A percentile compares a stretch with the other conserved stretches of the same genome.
Conservation (phyloP, 768 basidiomycete species). For the Mycena vulgaris region DNA sequence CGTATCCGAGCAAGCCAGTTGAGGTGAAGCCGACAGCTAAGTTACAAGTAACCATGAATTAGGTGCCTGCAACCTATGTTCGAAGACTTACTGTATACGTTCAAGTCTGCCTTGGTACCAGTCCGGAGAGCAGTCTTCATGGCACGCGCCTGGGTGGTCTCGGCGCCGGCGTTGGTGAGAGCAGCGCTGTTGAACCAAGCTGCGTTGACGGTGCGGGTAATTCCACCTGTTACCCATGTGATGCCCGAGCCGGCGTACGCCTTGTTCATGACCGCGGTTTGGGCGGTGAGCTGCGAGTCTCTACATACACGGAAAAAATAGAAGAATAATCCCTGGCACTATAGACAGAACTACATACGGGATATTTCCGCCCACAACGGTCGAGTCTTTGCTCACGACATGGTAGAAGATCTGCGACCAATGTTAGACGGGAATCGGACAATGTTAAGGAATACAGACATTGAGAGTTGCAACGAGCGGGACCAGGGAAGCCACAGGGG, state of each 20-base stretch:
- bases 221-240: conserved; percentile 48
- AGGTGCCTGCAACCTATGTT: not conserved
- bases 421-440: too few relatives aligned
- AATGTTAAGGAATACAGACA: too few relatives aligned
- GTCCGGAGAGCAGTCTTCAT: conserved; percentile 50
- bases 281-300: conserved; percentile 40
- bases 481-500: not conserved
- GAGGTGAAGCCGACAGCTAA: conserved; percentile 45
- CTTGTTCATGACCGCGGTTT: conserved; percentile 50
- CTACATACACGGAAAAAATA: conserved; percentile 17
- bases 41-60: not conserved
- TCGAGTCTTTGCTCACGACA: conserved; percentile 33
- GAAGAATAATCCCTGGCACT: too few relatives aligned
- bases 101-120: conserved; percentile 55
- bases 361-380: conserved; percentile 44
- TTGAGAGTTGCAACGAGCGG: conserved; percentile 21
- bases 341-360: conserved; percentile 36
- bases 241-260: conserved; percentile 49
- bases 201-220: conserved; percentile 49
- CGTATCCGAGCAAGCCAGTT: conserved; percentile 58
- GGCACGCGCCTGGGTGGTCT: not conserved
- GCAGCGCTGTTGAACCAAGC: conserved; percentile 56
- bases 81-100: conserved; percentile 51
- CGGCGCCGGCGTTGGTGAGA: conserved; percentile 41
- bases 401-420: conserved; percentile 32